These are phyloP conservation scores for Kregervanrija fluxuum DNA, from an alignment of 805 yeast genomes.

Conservation along the genomic window DNA sequence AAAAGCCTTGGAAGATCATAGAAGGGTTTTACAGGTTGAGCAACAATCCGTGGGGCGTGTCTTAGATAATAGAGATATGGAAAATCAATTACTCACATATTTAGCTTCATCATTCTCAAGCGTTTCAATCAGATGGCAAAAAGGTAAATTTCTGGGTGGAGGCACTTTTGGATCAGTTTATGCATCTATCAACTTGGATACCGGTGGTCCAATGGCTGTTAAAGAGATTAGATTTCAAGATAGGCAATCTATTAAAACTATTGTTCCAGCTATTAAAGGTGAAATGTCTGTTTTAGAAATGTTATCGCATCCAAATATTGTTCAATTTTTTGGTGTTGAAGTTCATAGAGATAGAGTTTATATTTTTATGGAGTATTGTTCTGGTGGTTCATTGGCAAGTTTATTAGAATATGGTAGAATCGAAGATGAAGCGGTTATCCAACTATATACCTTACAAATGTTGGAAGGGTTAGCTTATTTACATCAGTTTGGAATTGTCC, in stretches of 20 bases:
- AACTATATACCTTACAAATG: constrained; percentile 85
- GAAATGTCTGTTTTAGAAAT: constrained; percentile 96
- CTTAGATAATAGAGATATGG: constrained; percentile 78
- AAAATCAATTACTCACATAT: constrained; percentile 77
- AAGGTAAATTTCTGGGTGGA: constrained; percentile 87
- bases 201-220: constrained; percentile 95
- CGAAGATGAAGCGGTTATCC: constrained; percentile 90
- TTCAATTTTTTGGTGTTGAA: constrained; percentile 94
- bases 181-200: constrained; percentile 86
- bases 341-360: constrained; percentile 94
- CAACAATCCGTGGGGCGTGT: constrained; percentile 74
- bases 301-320: constrained; percentile 93
- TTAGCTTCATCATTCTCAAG: constrained; percentile 85
- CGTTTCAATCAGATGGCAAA: constrained; percentile 95
- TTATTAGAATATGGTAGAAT: constrained; percentile 86
- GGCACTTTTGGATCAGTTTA: constrained; percentile 94
- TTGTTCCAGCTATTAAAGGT: constrained; percentile 85
- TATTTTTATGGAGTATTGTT: constrained; percentile 96
- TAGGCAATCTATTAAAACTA: constrained; percentile 71
- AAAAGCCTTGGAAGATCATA: constrained; percentile 49
- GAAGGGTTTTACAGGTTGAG: constrained; percentile 35
- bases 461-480: constrained; percentile 91
- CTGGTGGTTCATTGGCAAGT: constrained; percentile 87
- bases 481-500: constrained; percentile 93
- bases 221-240: constrained; percentile 92